Evolutionary conservation across 768 basidiomycete genomes (phyloP), one percentile per base, ranked within the genome.

Genomic region (Boletus tomentosulus): DNA sequence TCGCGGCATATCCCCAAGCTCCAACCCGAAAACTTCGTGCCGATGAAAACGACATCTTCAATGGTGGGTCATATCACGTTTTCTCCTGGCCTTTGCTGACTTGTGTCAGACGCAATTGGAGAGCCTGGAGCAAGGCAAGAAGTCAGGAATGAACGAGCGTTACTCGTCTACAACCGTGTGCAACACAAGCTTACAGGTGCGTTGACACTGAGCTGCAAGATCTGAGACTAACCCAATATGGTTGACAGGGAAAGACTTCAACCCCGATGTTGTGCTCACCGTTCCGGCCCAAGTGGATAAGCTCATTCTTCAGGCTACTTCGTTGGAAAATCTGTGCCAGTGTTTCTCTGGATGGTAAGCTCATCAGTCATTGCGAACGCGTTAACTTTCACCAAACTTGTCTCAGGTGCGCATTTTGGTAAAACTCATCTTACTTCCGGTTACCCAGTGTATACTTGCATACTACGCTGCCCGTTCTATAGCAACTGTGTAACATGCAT

Each of bases 261-360:
- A 96, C 64, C 89, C 92, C 0, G 85, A 91, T 5, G 73, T 83
- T 45, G 75, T 78, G 1, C 77, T 98, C 45, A 73, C 78, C 9
- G 89, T 98, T n/a, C 73, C 78, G 25, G 81, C 76, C 10, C 97
- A 99, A 70, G 97, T 99, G 12, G 91, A 94, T 65, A 87, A 89
- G 68, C 76, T 99, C 50, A 98, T 99, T 57, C 80, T 86, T 57
- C 92, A 98, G 69, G 92, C 97, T 5, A 97, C 90, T 4, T 87
- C 91, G 13, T 70, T 98, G 42, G 95, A 98, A 70, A 97, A 98
- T 68, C 82, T 98, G 2, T 97, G 93, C 68, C 95, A 96, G 68
- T 94, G 92, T 65, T 97, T 96, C 76, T 90, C 92, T 57, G 94
- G 94, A 69, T 96, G 93, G 94, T 87, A 63, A 42, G 54, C 33